These are phyloP conservation scores for Aspergillus felis DNA, from an alignment of 2,329 filamentous ascomycete species.

Conservation along the genomic window DNA sequence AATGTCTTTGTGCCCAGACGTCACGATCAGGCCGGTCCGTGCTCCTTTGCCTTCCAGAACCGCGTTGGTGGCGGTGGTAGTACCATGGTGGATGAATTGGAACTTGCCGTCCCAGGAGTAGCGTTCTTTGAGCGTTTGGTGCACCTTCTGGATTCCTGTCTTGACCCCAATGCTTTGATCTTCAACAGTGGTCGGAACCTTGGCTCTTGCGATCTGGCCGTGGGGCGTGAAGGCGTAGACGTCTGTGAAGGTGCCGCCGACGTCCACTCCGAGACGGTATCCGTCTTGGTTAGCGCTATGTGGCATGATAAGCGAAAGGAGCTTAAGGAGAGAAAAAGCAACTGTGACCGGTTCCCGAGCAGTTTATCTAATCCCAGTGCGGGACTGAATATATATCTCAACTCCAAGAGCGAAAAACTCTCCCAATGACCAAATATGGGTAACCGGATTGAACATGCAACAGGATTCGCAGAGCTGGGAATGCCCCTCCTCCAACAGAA, in stretches of 20 bases:
- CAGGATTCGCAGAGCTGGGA: neutral
- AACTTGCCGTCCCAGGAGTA: conserved; percentile 45
- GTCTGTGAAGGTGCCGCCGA: conserved; percentile 46
- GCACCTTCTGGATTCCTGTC: conserved; percentile 43
- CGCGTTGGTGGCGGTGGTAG: conserved; percentile 49
- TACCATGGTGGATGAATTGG: conserved; percentile 49
- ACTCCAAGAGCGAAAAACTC: neutral
- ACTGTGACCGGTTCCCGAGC: neutral
- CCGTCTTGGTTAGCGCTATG: conserved; percentile 2
- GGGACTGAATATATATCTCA: neutral
- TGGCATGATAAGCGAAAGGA: neutral
- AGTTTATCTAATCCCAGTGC: neutral
- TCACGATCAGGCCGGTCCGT: conserved; percentile 46
- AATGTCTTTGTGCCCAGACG: conserved; percentile 49
- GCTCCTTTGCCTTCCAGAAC: conserved; percentile 50
- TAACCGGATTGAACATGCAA: neutral
- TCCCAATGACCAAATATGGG: neutral
- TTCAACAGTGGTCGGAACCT: conserved; percentile 43
- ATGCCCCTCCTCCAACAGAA: neutral
- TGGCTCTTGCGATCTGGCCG: conserved; percentile 43
- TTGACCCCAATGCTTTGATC: conserved; percentile 49
- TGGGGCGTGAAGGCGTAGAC: conserved; percentile 46
- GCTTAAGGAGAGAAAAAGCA: neutral
- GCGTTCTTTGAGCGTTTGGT: conserved; percentile 34
- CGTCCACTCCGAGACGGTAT: conserved; percentile 25